Percentiles rank a stretch among this genome's conserved stretches.
Conservation (phyloP, 805 yeast species). For the Yarrowia osloensis region DNA sequence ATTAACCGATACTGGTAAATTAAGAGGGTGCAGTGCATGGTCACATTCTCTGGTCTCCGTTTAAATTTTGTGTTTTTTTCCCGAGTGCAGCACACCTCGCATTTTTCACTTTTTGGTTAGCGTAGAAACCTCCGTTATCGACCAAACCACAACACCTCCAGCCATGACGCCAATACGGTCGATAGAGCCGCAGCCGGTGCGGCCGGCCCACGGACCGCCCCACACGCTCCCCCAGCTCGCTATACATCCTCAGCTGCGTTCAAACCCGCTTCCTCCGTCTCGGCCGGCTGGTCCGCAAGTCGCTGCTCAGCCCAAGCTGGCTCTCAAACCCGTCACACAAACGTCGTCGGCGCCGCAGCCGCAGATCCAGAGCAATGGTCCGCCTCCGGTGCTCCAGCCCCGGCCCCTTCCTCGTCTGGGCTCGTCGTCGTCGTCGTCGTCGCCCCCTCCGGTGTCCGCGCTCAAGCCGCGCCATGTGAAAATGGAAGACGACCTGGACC, state of each 20-base stretch:
- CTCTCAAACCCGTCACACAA: constrained; percentile 18
- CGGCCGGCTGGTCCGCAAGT: background rate
- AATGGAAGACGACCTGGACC: constrained; percentile 23
- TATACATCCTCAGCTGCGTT: constrained; percentile 25
- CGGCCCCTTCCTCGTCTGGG: constrained; percentile 19
- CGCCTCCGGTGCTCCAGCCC: constrained; percentile 22
- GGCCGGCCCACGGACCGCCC: background rate
- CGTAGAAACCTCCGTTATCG: background rate
- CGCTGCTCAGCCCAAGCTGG: constrained; percentile 9
- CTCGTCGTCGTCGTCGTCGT: constrained; percentile 19
- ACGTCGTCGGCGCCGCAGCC: background rate
- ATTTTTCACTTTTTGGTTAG: constrained; percentile 3
- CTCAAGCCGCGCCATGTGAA: constrained; percentile 13
- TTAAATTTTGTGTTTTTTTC: background rate
- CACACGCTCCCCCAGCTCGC: constrained; percentile 16
- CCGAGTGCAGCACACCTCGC: background rate
- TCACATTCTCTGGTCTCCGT: background rate
- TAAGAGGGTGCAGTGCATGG: background rate
- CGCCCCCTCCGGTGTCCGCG: constrained; percentile 7
- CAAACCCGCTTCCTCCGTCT: background rate
- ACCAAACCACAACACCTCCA: background rate
- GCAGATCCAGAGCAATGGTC: background rate
- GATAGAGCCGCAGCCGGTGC: constrained; percentile 31
- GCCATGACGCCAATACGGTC: constrained; percentile 30
- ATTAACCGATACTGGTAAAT: too few species aligned